Base-by-base conservation (phyloP, 1,284 basidiomycete species). In the Puccinia sorghi region DNA sequence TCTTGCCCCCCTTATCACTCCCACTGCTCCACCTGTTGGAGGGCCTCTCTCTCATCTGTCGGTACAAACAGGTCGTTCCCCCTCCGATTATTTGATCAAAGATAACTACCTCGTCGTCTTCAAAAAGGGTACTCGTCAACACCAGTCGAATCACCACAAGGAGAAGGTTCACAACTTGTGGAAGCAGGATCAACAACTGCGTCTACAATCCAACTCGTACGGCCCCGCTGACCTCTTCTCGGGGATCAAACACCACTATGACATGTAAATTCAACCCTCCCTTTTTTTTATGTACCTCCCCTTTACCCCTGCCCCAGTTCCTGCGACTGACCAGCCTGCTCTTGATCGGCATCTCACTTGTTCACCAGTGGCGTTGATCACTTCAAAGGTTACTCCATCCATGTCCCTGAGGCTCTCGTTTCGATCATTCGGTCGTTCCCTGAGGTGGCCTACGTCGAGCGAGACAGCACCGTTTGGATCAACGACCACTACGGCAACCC, bases 381-480 rank as follows among this genome's bases (percentile, higher is more conserved):
- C 72, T 82, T 92, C 83, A 90, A 89, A 81, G 94, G 93, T 43
- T 94, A 95, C 86, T 89, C 95, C 64, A 96, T 95, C 75, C 87
- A 87, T 83, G 97, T 99, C 87, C 89, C 90, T 50, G 86, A 89
- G 59, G 85, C 86, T 70, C 90, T 92, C 56, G 85, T 99, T 80
- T 88, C 93, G 74, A 88, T 89, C 83, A 91, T 99, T 84, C 89
- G 96, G 76, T 86, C 88, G 69, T 88, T 92, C 87, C 94, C 95
- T 22, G 94, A 96, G 85, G 94, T 99, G 70, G 92, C 90, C 43
- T 96, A 92, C 84, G 88, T 99, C 80, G 97, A 99, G 87, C 89
- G 87, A 80, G 97, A 99, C 87, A 93, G 96, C 86, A 87, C 94
- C 81, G 92, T 96, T 27, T 88, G 87, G 82, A 91, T 92, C 17